A percentile compares a stretch with the other conserved stretches of the same genome.
phyloP scores from a whole-genome alignment of 129 eudicot species.

The Dittrichia graveolens region DNA sequence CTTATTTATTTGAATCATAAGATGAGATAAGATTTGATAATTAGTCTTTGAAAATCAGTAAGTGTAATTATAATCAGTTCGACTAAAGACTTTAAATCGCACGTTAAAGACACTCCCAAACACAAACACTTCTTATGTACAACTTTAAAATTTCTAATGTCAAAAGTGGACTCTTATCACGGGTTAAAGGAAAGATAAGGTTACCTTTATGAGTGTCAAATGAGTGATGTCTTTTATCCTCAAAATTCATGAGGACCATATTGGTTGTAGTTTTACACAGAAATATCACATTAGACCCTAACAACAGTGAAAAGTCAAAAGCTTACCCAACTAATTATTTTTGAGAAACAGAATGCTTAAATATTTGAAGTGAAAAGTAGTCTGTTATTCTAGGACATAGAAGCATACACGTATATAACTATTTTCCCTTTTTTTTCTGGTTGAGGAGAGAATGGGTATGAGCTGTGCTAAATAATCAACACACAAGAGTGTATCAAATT shows the following conservation, averaged over 20 bases:
- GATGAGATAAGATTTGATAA: background rate
- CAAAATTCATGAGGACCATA: background rate
- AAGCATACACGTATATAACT: background rate
- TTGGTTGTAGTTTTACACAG: background rate
- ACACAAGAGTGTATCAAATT: slow-evolving; percentile 10
- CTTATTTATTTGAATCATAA: no score
- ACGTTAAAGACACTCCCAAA: background rate
- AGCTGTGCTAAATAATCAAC: background rate
- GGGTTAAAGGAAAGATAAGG: background rate
- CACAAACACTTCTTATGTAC: background rate
- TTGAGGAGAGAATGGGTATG: background rate
- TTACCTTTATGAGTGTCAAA: slow-evolving; percentile 8
- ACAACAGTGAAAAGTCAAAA: background rate
- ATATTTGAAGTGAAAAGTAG: background rate
- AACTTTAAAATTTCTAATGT: background rate
- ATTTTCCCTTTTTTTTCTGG: background rate
- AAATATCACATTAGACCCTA: slow-evolving; percentile 18
- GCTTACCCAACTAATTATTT: no score
- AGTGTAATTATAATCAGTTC: background rate
- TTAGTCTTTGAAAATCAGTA: background rate
- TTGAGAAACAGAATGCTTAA: no score
- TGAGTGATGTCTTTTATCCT: background rate
- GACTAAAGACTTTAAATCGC: background rate
- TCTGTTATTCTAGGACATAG: background rate
- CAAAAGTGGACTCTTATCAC: slow-evolving; percentile 3